These are phyloP conservation scores for Fusarium sp. DNA, from an alignment of 2,329 filamentous ascomycete genomes.

Conservation along the genomic window DNA sequence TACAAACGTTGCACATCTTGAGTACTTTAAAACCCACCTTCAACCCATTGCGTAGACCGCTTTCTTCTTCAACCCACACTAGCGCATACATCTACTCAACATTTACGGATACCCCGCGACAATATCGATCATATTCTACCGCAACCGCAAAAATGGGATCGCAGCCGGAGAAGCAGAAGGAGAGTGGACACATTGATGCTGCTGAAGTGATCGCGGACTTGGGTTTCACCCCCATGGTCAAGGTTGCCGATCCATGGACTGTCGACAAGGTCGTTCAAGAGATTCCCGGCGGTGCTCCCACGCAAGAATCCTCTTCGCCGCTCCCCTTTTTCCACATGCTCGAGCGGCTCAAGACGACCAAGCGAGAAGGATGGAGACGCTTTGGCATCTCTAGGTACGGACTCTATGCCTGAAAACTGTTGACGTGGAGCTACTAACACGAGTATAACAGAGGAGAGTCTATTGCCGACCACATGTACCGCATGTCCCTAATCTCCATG, in stretches of 20 bases:
- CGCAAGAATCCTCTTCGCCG: constrained; percentile 73
- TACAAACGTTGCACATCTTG: constrained; percentile 5
- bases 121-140: constrained; percentile 8
- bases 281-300: constrained; percentile 64
- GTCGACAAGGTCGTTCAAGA: constrained; percentile 71
- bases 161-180: constrained; percentile 36
- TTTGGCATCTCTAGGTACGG: constrained; percentile 75
- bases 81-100: not conserved
- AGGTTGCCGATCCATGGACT: constrained; percentile 61
- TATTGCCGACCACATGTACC: constrained; percentile 99
- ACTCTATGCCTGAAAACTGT: fast-evolving
- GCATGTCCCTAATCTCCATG: constrained; percentile 97
- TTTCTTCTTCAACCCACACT: constrained; percentile 2
- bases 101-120: constrained; percentile 23
- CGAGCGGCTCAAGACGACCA: constrained; percentile 93
- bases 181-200: constrained; percentile 29
- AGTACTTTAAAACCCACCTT: not conserved
- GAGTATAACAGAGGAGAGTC: constrained; percentile 74
- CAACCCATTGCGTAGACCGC: not conserved
- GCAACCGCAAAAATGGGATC: constrained; percentile 44
- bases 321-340: constrained; percentile 94
- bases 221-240: constrained; percentile 50
- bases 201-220: constrained; percentile 41
- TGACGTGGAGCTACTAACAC: not conserved
- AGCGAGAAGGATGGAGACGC: constrained; percentile 93